Conservation (phyloP, 768 basidiomycete species). For the Inosperma sp. region DNA sequence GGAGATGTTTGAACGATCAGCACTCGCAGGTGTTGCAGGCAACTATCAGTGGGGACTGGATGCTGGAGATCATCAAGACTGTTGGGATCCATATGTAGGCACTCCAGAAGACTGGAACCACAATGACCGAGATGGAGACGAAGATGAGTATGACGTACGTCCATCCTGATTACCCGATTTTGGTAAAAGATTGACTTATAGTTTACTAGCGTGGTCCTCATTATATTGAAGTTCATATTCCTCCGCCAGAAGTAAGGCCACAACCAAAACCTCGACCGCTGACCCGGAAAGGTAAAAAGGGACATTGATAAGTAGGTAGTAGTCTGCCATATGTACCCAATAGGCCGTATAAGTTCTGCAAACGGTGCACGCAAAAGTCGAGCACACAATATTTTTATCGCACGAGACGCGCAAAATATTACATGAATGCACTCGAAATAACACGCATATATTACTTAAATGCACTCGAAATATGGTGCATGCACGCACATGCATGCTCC, state of each 20-base stretch:
- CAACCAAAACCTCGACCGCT: not conserved
- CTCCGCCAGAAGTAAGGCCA: not conserved
- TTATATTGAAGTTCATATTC: not conserved
- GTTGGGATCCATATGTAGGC: slow-evolving; percentile 6
- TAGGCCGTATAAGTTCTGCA: too few species aligned
- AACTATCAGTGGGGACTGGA: slow-evolving; percentile 17
- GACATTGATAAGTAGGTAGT: not conserved
- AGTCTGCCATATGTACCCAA: not conserved
- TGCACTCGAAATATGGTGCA: not conserved
- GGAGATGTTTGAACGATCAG: slow-evolving; percentile 16
- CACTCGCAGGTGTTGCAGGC: slow-evolving; percentile 9
- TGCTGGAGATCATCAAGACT: slow-evolving; percentile 10
- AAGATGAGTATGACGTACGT: not conserved
- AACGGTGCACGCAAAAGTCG: too few species aligned
- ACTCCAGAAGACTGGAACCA: slow-evolving; percentile 3
- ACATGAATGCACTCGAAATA: not conserved
- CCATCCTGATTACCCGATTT: not conserved
- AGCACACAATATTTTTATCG: too few species aligned
- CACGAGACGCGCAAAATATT: too few species aligned
- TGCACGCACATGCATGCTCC: not conserved
- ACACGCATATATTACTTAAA: not conserved
- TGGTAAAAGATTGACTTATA: not conserved
- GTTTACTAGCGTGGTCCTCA: not conserved
- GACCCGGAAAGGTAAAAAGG: not conserved
- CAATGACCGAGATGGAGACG: not conserved